Conservation (phyloP, 2,329 filamentous ascomycete genomes). For the Mycosphaerelloides madeirae region DNA sequence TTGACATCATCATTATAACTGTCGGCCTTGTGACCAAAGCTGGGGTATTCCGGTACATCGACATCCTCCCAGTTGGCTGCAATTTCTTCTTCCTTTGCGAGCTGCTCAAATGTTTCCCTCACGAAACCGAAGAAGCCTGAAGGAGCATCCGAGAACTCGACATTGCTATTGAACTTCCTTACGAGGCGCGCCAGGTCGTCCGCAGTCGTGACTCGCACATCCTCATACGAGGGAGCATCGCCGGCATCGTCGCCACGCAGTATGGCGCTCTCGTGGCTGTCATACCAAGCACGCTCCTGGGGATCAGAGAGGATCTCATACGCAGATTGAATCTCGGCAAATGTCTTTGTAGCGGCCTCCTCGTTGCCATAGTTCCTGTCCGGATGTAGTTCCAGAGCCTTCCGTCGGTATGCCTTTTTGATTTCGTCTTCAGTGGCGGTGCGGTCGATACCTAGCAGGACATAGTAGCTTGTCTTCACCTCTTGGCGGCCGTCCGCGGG, state of each 20-base stretch:
- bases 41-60: slow-evolving; percentile 64
- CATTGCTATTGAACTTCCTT: slow-evolving; percentile 69
- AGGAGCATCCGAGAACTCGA: slow-evolving; percentile 75
- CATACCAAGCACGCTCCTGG: slow-evolving; percentile 96
- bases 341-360: slow-evolving; percentile 75
- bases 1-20: slow-evolving; percentile 71
- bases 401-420: slow-evolving; percentile 86
- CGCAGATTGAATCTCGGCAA: slow-evolving; percentile 87
- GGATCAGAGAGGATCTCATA: slow-evolving; percentile 95
- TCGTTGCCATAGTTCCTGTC: slow-evolving; percentile 88
- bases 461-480: slow-evolving; percentile 76
- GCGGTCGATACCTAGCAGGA: slow-evolving; percentile 69
- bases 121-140: slow-evolving; percentile 81
- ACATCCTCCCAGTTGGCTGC: slow-evolving; percentile 66
- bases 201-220: slow-evolving; percentile 71
- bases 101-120: slow-evolving; percentile 69
- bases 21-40: slow-evolving; percentile 75
- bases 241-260: slow-evolving; percentile 59
- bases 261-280: slow-evolving; percentile 85
- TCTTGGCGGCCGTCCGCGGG: slow-evolving; percentile 21
- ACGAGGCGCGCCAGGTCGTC: slow-evolving; percentile 75
- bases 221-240: slow-evolving; percentile 59
- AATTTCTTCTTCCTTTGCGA: slow-evolving; percentile 73
- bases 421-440: slow-evolving; percentile 83
- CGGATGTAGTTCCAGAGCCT: slow-evolving; percentile 88